These are phyloP conservation scores for Penicillium occitanis DNA, from an alignment of 2,329 filamentous ascomycete genomes.

Conservation along the genomic window DNA sequence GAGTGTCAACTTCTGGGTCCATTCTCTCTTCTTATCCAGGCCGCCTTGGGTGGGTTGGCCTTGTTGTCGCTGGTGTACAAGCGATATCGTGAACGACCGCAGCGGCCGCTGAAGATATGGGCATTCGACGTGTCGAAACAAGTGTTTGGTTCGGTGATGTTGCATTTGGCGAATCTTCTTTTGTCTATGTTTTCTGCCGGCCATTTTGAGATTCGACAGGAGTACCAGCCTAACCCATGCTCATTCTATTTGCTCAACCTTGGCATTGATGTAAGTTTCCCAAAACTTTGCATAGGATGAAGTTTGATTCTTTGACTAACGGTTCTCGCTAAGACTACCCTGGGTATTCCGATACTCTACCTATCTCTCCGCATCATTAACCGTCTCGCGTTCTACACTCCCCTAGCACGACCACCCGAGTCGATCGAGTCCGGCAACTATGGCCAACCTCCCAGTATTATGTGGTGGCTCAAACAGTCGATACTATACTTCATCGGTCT, in stretches of 20 bases:
- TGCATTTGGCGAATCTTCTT: constrained; percentile 89
- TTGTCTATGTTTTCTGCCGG: constrained; percentile 96
- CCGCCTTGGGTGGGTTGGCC: constrained; percentile 77
- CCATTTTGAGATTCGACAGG: constrained; percentile 57
- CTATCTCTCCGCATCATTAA: constrained; percentile 79
- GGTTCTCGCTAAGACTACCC: constrained; percentile 66
- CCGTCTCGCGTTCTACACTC: constrained; percentile 67
- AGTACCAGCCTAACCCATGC: constrained; percentile 83
- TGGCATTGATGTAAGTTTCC: constrained; percentile 79
- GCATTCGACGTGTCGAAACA: constrained; percentile 97
- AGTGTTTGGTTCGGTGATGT: constrained; percentile 86
- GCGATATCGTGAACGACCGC: constrained; percentile 85
- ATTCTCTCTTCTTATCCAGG: constrained; percentile 89
- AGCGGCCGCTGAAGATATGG: constrained; percentile 93
- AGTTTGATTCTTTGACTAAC: neutral
- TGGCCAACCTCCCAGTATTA: constrained; percentile 72
- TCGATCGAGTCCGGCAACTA: constrained; percentile 95
- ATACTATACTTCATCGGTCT: constrained; percentile 94
- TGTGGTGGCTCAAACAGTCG: constrained; percentile 96
- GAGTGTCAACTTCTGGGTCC: constrained; percentile 86
- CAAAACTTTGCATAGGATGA: neutral
- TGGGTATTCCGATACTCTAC: constrained; percentile 94
- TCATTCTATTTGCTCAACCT: constrained; percentile 95
- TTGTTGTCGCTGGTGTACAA: constrained; percentile 88
- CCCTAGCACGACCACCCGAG: constrained; percentile 75